Percentiles rank a stretch among this genome's conserved stretches.
phyloP scores from a whole-genome alignment of 2,329 filamentous ascomycete species.

The Hypomyces perniciosus region DNA sequence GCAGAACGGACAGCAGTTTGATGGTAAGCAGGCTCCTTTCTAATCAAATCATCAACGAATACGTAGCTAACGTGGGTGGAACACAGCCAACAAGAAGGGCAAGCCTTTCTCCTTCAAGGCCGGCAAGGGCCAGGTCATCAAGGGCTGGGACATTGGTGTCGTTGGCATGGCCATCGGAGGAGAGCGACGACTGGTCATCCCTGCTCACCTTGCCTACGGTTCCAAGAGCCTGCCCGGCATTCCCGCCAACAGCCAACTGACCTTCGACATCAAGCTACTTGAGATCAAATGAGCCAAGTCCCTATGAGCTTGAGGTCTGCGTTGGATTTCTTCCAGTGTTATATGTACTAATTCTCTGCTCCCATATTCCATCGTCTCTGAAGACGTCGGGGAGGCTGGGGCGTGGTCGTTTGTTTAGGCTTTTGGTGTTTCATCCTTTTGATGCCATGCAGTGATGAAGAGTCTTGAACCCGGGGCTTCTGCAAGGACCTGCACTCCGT shows the following conservation, averaged over 20 bases:
- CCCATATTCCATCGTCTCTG: not conserved
- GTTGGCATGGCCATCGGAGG: conserved; percentile 88
- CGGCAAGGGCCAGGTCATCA: conserved; percentile 92
- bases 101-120: conserved; percentile 96
- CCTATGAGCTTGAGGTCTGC: conserved; percentile 5
- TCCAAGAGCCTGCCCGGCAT: conserved; percentile 77
- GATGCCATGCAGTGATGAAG: conserved; percentile 31
- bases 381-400: conserved; percentile 2
- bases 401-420: conserved; percentile 12
- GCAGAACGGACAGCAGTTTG: conserved; percentile 89
- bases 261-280: conserved; percentile 85
- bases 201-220: conserved; percentile 82
- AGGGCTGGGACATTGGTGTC: conserved; percentile 96
- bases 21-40: conserved; percentile 55
- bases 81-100: conserved; percentile 91
- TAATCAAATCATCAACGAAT: not conserved
- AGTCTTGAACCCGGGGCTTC: conserved; percentile 44
- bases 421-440: conserved; percentile 15
- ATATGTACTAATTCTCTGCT: conserved; percentile 10
- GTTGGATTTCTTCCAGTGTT: conserved; percentile 11
- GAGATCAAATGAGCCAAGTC: conserved; percentile 64
- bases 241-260: conserved; percentile 81
- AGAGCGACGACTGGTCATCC: conserved; percentile 88
- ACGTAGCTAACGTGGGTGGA: conserved; percentile 17
- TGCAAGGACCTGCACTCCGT: conserved; percentile 17